Base-by-base conservation (phyloP, 2,329 filamentous ascomycete genomes). In the Furcasterigmium sp. region DNA sequence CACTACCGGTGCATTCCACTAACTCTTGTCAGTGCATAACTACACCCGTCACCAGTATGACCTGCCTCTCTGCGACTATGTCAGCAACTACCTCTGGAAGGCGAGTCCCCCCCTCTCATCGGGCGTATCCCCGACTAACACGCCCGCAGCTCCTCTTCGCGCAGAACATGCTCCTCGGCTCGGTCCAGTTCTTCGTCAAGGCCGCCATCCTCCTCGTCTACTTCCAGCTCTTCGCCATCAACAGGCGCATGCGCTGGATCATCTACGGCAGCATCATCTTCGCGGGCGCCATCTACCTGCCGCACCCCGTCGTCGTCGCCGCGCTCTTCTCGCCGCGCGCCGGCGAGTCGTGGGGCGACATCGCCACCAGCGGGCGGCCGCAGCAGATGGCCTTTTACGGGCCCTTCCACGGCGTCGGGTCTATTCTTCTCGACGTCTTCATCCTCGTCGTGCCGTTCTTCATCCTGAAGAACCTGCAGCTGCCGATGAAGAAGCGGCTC, bases 121-220 rank as follows among this genome's bases (percentile, higher is more conserved):
- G n/a, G n/a, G n/a, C n/a, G n/a, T n/a, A n/a, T n/a, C n/a, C n/a
- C n/a, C n/a, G n/a, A n/a, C n/a, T n/a, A n/a, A n/a, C n/a, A n/a
- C n/a, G n/a, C n/a, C n/a, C n/a, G n/a, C n/a, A n/a, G 40, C 4
- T 51, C 9, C 17, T 44, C 19, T 53, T 51, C 15, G 35, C 29
- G 35, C 42, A 50, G 21, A 43, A 37, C 8, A 26, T 49, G 4
- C 20, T 53, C 2, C 39, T 47, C 11, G 21, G 36, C 1, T 44
- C 44, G 6, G 45, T 34, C n/a, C 30, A 46, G 26, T 53, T 54
- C 43, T 51, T 54, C 37, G 15, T 45, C 30, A 51, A 50, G 26
- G 43, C 41, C 2, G 44, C 51, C 32, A 54, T 54, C 28, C 34
- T 53, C 29, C 25, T 54, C 19, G 30, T 53, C 18, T 53, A 49